Evolutionary conservation across 768 basidiomycete species (phyloP), one percentile per base, ranked within the genome.

Genomic region (Lentinula sp.): DNA sequence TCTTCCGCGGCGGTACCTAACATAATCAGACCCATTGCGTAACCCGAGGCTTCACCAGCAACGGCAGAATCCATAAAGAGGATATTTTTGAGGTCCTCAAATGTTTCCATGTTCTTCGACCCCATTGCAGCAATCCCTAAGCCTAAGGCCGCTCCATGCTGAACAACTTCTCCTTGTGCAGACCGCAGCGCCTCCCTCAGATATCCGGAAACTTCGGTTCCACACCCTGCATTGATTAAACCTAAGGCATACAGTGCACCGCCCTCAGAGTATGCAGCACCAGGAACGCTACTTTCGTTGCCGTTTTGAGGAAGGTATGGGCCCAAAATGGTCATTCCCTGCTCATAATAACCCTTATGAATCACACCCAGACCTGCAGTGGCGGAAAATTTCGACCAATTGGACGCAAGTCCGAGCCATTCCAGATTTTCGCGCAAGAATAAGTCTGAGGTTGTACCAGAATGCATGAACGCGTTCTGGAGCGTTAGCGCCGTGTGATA

Each of bases 341-440:
- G 89, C 67, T 94, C 86, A 67, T 93, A 91, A 72, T 95, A 95
- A 46, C 97, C 97, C 70, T 96, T 95, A 78, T 98, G 94, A 64
- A 99, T 98, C 60, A 98, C 92, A 63, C 97, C 97, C 23, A 99
- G 85, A 8, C 92, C 95, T 18, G 97, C 95, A 12, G 97, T 98
- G 6, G 97, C 93, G 3, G 94, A 93, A 76, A 98, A 99, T 70
- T 98, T 99, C 33, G 94, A 92, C 97, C 97, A 99, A 71, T 99
- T 98, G 32, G 89, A 89, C 2, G 97, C 97, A 57, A 93, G 83
- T 9, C 86, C 91, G 4, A 99, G 84, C 95, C 95, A 99, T 70
- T 98, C 96, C 37, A 99, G 82, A 71, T 98, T 98, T 57, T 98
- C 93, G 12, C 95, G 87, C 18, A 99, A 79, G 77, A 98, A 99